These are phyloP conservation scores for Hypoxylon rickii DNA, from an alignment of 495 filamentous ascomycete species.

Conservation along the genomic window DNA sequence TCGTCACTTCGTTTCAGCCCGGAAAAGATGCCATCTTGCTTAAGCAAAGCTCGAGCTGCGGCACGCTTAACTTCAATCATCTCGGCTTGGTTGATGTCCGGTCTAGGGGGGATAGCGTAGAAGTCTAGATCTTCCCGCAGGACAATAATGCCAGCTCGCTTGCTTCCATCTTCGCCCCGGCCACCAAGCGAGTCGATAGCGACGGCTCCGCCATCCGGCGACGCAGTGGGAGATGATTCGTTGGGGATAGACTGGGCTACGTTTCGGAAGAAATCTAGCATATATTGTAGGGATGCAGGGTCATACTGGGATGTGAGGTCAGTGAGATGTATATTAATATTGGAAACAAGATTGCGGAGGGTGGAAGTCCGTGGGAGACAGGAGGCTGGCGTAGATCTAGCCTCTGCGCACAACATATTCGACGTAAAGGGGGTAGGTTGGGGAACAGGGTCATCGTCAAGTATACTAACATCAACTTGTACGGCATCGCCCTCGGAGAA, in stretches of 20 bases:
- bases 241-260: slow-evolving; percentile 92
- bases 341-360: slow-evolving; percentile 47
- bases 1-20: slow-evolving; percentile 94
- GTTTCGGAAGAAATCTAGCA: slow-evolving; percentile 97
- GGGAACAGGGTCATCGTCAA: slow-evolving; percentile 28
- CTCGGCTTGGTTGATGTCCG: slow-evolving; percentile 82
- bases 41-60: slow-evolving; percentile 82
- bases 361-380: slow-evolving; percentile 28
- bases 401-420: slow-evolving; percentile 18
- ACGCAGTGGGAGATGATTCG: slow-evolving; percentile 64
- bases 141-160: slow-evolving; percentile 96
- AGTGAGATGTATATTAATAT: slow-evolving; percentile 60
- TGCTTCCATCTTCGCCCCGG: slow-evolving; percentile 56
- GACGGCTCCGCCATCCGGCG: slow-evolving; percentile 64
- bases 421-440: slow-evolving; percentile 24
- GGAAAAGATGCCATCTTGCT: slow-evolving; percentile 95
- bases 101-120: slow-evolving; percentile 89
- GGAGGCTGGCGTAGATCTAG: slow-evolving; percentile 32
- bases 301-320: slow-evolving; percentile 80
- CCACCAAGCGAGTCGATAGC: slow-evolving; percentile 56
- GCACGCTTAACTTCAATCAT: slow-evolving; percentile 97
- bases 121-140: slow-evolving; percentile 96
- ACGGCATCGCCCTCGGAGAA: slow-evolving; percentile 91
- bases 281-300: slow-evolving; percentile 93
- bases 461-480: slow-evolving; percentile 86